These are phyloP conservation scores for Aspergillus udagawae DNA, from an alignment of 2,329 filamentous ascomycete genomes.

Conservation along the genomic window DNA sequence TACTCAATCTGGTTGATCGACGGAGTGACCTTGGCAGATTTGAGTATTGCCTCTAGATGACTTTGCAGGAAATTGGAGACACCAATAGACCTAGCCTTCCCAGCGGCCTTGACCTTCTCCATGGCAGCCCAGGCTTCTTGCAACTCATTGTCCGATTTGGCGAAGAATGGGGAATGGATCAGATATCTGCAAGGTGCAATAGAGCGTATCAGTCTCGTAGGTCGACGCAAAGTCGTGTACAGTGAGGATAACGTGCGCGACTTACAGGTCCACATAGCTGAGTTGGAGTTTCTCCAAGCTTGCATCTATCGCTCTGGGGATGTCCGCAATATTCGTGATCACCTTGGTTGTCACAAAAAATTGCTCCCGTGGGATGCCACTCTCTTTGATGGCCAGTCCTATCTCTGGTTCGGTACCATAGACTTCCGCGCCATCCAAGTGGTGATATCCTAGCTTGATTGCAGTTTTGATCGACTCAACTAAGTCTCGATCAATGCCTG, in stretches of 20 bases:
- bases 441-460: slow-evolving; percentile 56
- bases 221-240: neutral
- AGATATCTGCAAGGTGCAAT: slow-evolving; percentile 46
- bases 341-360: slow-evolving; percentile 58
- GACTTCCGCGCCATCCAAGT: slow-evolving; percentile 61
- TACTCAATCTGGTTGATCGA: slow-evolving; percentile 34
- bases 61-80: slow-evolving; percentile 58
- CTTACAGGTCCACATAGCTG: slow-evolving; percentile 60
- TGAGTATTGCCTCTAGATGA: slow-evolving; percentile 52
- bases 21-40: slow-evolving; percentile 41
- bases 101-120: slow-evolving; percentile 55
- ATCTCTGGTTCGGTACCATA: slow-evolving; percentile 49
- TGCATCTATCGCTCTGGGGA: slow-evolving; percentile 51
- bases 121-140: slow-evolving; percentile 58
- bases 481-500: slow-evolving; percentile 49
- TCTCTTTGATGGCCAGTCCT: slow-evolving; percentile 47
- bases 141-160: slow-evolving; percentile 50
- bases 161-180: slow-evolving; percentile 60
- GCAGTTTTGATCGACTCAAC: slow-evolving; percentile 56
- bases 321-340: slow-evolving; percentile 49
- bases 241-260: neutral
- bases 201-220: neutral
- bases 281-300: slow-evolving; percentile 59
- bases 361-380: slow-evolving; percentile 43
- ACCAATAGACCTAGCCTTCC: slow-evolving; percentile 58